phyloP scores from a whole-genome alignment of 106 monocot species.

The Vanilla planifolia region DNA sequence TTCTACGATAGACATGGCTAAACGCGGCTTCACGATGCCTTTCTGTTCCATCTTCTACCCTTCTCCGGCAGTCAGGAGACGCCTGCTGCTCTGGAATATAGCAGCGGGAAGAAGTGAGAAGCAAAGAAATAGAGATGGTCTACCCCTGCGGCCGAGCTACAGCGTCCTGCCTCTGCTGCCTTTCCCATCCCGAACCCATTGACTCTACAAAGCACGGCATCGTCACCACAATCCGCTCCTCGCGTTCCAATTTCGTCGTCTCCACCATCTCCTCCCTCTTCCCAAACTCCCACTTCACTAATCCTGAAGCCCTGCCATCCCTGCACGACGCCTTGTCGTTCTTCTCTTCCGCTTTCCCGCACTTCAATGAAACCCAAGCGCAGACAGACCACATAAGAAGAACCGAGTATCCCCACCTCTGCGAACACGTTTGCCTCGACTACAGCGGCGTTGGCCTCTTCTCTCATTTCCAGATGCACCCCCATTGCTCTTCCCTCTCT shows the following conservation, averaged over 20 bases:
- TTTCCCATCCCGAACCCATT: neutral
- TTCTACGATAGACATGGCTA: no score
- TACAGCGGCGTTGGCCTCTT: slow-evolving; percentile 67
- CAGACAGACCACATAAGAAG: slow-evolving; percentile 42
- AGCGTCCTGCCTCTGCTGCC: slow-evolving; percentile 1
- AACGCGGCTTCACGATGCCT: no score
- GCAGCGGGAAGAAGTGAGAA: neutral
- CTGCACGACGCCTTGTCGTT: slow-evolving; percentile 36
- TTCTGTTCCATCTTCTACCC: no score
- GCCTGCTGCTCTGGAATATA: no score
- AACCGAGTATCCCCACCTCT: slow-evolving; percentile 59
- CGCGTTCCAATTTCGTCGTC: slow-evolving; percentile 35
- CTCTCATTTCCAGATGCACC: neutral
- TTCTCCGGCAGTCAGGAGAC: no score
- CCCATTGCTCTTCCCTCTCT: neutral
- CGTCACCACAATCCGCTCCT: slow-evolving; percentile 28
- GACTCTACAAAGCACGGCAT: neutral
- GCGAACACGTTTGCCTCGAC: slow-evolving; percentile 59
- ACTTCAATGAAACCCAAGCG: slow-evolving; percentile 30
- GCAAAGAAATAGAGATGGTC: neutral
- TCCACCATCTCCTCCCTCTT: slow-evolving; percentile 34
- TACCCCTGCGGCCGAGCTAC: slow-evolving; percentile 1
- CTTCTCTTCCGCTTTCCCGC: slow-evolving; percentile 52
- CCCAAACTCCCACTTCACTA: slow-evolving; percentile 59
- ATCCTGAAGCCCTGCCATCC: slow-evolving; percentile 64